Conservation (phyloP, 768 basidiomycete genomes). For the Mycena galopus region DNA sequence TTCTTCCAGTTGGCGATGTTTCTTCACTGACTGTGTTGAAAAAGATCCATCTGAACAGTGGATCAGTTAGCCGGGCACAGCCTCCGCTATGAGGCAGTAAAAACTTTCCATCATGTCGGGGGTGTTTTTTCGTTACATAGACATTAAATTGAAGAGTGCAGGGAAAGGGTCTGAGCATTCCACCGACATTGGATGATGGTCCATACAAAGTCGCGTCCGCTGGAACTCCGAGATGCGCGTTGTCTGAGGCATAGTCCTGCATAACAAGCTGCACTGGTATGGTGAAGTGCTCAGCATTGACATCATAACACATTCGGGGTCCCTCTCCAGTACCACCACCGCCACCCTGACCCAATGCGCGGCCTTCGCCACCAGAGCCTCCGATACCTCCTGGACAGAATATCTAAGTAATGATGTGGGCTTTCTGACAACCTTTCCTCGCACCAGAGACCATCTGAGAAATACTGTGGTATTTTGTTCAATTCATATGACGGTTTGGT, state of each 20-base stretch:
- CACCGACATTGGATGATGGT: neutral
- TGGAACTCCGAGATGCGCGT: neutral
- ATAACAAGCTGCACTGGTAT: neutral
- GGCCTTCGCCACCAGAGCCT: neutral
- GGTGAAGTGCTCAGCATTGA: neutral
- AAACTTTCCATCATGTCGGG: neutral
- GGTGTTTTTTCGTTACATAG: neutral
- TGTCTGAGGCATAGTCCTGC: neutral
- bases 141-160: neutral
- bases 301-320: neutral
- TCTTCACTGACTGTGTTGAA: neutral
- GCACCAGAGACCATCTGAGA: neutral
- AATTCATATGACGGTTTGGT: too few relatives aligned
- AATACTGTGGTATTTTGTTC: slow-evolving; percentile 92
- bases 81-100: neutral
- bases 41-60: neutral
- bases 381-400: neutral
- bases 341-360: neutral
- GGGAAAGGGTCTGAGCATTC: neutral
- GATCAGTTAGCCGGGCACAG: neutral
- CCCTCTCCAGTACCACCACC: neutral
- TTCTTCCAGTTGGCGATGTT: neutral
- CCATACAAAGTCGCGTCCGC: neutral
- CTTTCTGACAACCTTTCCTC: neutral
- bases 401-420: neutral